Evolutionary conservation across 2,329 filamentous ascomycete genomes (phyloP).

Genomic region (Tolypocladium album): DNA sequence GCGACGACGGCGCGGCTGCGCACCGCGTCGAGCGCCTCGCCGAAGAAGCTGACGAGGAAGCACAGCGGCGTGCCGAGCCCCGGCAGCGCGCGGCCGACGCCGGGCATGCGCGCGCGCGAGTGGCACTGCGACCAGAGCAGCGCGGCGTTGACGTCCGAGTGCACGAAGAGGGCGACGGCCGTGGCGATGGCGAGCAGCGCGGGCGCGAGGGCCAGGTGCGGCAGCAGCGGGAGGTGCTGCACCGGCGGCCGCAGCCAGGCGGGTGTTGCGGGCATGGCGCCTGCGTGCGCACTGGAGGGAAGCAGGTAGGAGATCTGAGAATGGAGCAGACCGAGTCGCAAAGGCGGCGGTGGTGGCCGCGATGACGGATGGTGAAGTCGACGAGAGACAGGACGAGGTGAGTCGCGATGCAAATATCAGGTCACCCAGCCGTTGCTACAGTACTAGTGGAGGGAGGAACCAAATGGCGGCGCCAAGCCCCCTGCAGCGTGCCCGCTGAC

Average conservation of each 20-base stretch:
- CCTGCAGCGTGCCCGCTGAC: not conserved
- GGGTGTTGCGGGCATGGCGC: not conserved
- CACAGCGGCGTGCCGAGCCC: constrained; percentile 34
- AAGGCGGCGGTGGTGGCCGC: not conserved
- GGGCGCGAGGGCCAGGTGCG: constrained; percentile 38
- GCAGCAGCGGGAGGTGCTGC: constrained; percentile 40
- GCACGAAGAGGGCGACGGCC: constrained; percentile 27
- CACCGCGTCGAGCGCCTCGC: constrained; percentile 27
- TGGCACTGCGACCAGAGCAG: constrained; percentile 45
- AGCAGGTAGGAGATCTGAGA: not conserved
- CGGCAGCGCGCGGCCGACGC: constrained; percentile 28
- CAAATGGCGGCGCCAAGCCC: not conserved
- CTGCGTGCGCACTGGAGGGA: not conserved
- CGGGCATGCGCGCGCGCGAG: constrained; percentile 32
- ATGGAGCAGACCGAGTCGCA: not conserved
- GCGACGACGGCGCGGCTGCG: constrained; percentile 30
- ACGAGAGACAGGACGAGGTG: not conserved
- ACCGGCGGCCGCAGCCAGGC: constrained; percentile 28
- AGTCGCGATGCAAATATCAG: not conserved
- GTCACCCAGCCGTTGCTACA: not conserved
- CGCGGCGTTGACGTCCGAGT: constrained; percentile 39
- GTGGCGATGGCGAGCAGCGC: constrained; percentile 34
- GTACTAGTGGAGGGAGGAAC: no score
- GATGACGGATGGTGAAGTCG: not conserved
- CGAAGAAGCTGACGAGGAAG: constrained; percentile 40